These are phyloP conservation scores for Wickerhamiella bombiphila DNA, from an alignment of 805 yeast genomes.

Conservation along the genomic window DNA sequence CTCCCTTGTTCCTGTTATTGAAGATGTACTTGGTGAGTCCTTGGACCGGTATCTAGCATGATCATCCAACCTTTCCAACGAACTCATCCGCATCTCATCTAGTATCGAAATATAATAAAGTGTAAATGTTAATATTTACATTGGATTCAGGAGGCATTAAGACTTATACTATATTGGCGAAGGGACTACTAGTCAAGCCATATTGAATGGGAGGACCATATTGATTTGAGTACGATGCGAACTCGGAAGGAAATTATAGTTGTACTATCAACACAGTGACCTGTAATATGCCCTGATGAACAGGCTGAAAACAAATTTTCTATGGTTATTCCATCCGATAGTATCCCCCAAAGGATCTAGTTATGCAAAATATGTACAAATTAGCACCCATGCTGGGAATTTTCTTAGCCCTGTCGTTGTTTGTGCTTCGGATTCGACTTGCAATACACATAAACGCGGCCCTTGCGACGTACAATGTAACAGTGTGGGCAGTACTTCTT, in stretches of 20 bases:
- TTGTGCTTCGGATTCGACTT: constrained; percentile 87
- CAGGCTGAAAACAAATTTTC: too few relatives aligned
- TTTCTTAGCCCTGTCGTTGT: constrained; percentile 55
- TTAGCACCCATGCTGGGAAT: too few relatives aligned
- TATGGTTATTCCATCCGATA: too few relatives aligned
- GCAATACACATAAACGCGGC: constrained; percentile 85
- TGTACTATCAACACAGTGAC: too few relatives aligned
- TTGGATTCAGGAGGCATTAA: too few relatives aligned
- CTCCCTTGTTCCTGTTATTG: constrained; percentile 82
- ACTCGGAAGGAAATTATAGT: too few relatives aligned
- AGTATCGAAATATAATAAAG: neutral
- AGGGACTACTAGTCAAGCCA: too few relatives aligned
- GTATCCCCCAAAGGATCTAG: neutral
- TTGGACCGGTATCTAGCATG: constrained; percentile 39
- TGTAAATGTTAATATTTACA: neutral
- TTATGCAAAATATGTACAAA: neutral
- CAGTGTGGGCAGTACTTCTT: constrained; percentile 90
- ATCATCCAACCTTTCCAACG: too few relatives aligned
- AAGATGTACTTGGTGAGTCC: constrained; percentile 87
- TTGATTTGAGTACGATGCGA: too few relatives aligned
- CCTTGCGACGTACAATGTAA: constrained; percentile 85
- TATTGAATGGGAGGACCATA: too few relatives aligned
- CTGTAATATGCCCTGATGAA: too few relatives aligned
- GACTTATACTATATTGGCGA: too few relatives aligned
- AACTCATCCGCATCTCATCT: neutral